Base-by-base conservation (phyloP, 2,329 filamentous ascomycete genomes). In the Tolypocladium amazonense region DNA sequence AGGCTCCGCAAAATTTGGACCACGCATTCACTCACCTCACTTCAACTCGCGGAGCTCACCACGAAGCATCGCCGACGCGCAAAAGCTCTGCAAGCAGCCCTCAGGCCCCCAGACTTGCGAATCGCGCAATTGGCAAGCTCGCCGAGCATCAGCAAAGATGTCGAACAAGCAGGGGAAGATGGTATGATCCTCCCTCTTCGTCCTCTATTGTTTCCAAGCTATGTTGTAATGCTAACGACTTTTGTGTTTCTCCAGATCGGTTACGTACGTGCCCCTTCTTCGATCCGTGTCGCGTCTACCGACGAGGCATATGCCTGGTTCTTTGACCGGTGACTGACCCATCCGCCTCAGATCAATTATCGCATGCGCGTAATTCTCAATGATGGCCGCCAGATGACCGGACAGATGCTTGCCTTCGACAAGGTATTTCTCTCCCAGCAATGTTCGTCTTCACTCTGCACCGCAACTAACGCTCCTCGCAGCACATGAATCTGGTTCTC, bases 401-500 rank as follows among this genome's bases (percentile, higher is more conserved):
- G 92, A 63, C 92, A 97, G 76, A 96, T 99, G 90, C 85, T 99
- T 67, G 94, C 94, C 59, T 99, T 97, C 71, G 94, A 99, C 77
- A 97, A 97, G 85, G 91, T 93, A 77, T 61, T 27, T 53, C 68
- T 61, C 12, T 58, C 39, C 58, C 11, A 20, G 30, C 12, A 56
- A 37, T 18, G n/a, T n/a, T 15, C 23, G 56, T 27, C 27, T 14
- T 23, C 41, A 56, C 5, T 41, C 50, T 52, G 50, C 30, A 8
- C 50, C 25, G 43, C 18, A 23, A 37, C 67, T 69, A 23, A 67
- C 55, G 30, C 6, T 41, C 12, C 12, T 38, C 8, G 45, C 58
- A 96, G 92, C 94, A 99, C 77, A 99, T 99, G 94, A 99, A 99
- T 76, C 85, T 99, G 65, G 94, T 99, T 63, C 89, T 99, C 64